phyloP scores from a whole-genome alignment of 1,284 basidiomycete species.

The Rhodotorula sp. region DNA sequence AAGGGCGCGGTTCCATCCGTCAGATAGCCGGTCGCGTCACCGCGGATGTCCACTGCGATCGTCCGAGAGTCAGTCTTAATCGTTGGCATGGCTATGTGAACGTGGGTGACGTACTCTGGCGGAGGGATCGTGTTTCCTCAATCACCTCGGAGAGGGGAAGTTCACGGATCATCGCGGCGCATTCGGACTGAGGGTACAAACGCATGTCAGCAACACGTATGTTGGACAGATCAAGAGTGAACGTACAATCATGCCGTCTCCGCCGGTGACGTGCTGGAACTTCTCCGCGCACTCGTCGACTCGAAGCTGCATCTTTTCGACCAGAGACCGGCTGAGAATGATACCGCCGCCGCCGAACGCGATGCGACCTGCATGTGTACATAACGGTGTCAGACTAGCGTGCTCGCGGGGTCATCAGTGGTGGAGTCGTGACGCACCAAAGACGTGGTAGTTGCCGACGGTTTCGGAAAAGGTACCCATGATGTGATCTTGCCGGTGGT shows the following conservation, averaged over 20 bases:
- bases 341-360: slow-evolving; percentile 41
- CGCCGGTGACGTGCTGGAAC: slow-evolving; percentile 21
- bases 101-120: slow-evolving; percentile 23
- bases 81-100: neutral
- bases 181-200: slow-evolving; percentile 14
- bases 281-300: slow-evolving; percentile 22
- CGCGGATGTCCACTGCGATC: slow-evolving; percentile 17
- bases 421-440: neutral
- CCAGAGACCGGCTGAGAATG: slow-evolving; percentile 29
- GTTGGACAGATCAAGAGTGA: neutral
- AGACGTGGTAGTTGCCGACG: slow-evolving; percentile 16
- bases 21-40: slow-evolving; percentile 36
- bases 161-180: slow-evolving; percentile 30
- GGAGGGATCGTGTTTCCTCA: slow-evolving; percentile 29
- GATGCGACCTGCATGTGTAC: slow-evolving; percentile 15
- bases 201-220: neutral
- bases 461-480: slow-evolving; percentile 37
- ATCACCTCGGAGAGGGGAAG: slow-evolving; percentile 32
- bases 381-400: too few relatives aligned
- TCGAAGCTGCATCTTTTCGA: slow-evolving; percentile 29
- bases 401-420: too few relatives aligned
- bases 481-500: slow-evolving; percentile 30
- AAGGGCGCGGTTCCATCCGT: slow-evolving; percentile 18
- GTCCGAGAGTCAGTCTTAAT: neutral
- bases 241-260: slow-evolving; percentile 39